Conservation (phyloP, 2,329 filamentous ascomycete species). For the Ophiostoma ulmi region DNA sequence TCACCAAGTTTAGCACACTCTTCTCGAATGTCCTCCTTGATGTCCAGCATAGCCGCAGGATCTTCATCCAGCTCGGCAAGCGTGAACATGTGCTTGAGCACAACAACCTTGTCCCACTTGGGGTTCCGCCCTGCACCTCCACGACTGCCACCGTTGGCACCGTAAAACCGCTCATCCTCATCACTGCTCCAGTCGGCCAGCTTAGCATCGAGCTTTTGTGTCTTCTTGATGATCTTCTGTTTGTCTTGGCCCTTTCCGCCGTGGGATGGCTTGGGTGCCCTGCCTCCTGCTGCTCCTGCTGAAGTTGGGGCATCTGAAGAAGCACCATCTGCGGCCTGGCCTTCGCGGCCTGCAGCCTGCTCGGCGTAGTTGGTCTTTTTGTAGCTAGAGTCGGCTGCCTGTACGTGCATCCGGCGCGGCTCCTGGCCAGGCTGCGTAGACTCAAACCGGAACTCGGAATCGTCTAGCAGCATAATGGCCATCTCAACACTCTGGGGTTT, state of each 20-base stretch:
- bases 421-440: conserved; percentile 37
- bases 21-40: conserved; percentile 89
- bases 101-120: conserved; percentile 72
- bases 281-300: not conserved
- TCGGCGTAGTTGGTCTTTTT: conserved; percentile 71
- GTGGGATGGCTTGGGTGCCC: not conserved
- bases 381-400: conserved; percentile 82
- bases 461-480: conserved; percentile 75
- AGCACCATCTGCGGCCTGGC: not conserved
- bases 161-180: conserved; percentile 48
- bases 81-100: conserved; percentile 92
- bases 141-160: conserved; percentile 32
- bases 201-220: conserved; percentile 84
- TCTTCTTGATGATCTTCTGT: conserved; percentile 85
- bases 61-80: conserved; percentile 80
- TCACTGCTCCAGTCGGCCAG: conserved; percentile 96
- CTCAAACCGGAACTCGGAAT: conserved; percentile 70
- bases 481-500: conserved; percentile 87
- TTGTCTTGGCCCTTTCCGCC: conserved; percentile 54
- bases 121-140: conserved; percentile 29
- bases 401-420: conserved; percentile 67
- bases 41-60: conserved; percentile 74
- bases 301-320: not conserved
- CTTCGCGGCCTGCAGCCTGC: conserved; percentile 17
- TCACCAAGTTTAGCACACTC: conserved; percentile 81